Evolutionary conservation across 2,329 filamentous ascomycete species (phyloP).

Genomic region (Calonectria ilicicola): DNA sequence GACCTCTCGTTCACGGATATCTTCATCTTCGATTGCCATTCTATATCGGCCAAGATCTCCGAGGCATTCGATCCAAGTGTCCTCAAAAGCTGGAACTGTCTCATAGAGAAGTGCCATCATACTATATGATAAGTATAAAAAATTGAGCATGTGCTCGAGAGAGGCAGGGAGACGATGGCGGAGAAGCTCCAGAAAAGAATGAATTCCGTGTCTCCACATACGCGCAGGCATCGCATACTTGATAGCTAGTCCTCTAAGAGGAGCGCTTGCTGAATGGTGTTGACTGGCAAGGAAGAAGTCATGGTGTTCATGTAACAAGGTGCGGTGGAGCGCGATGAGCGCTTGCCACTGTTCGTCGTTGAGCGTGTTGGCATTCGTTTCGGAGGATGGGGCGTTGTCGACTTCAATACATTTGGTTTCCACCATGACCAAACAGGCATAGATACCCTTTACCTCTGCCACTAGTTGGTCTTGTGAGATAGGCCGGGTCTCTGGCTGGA

Average conservation of each 20-base stretch:
- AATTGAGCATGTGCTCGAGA: slow-evolving; percentile 89
- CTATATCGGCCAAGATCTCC: slow-evolving; percentile 86
- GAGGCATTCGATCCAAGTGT: no score
- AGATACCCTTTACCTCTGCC: no score
- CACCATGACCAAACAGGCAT: slow-evolving; percentile 85
- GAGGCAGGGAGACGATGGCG: slow-evolving; percentile 80
- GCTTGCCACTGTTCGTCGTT: no score
- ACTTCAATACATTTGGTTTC: slow-evolving; percentile 90
- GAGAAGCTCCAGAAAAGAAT: slow-evolving; percentile 83
- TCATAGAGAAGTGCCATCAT: no score
- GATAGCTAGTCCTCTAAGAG: slow-evolving; percentile 75
- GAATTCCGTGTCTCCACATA: slow-evolving; percentile 96
- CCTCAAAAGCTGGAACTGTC: slow-evolving; percentile 84
- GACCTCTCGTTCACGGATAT: slow-evolving; percentile 78
- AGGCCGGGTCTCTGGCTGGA: slow-evolving; percentile 60
- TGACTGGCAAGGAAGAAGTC: slow-evolving; percentile 89
- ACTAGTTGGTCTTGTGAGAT: slow-evolving; percentile 84
- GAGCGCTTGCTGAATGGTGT: slow-evolving; percentile 80
- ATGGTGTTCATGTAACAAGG: no score
- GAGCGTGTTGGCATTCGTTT: slow-evolving; percentile 58
- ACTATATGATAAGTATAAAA: slow-evolving; percentile 89
- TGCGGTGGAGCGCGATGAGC: no score
- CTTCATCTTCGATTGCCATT: slow-evolving; percentile 92
- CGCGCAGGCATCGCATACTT: slow-evolving; percentile 93
- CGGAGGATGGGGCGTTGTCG: slow-evolving; percentile 70